Conservation (phyloP, 495 filamentous ascomycete genomes). For the Alectoria sarmentosa region DNA sequence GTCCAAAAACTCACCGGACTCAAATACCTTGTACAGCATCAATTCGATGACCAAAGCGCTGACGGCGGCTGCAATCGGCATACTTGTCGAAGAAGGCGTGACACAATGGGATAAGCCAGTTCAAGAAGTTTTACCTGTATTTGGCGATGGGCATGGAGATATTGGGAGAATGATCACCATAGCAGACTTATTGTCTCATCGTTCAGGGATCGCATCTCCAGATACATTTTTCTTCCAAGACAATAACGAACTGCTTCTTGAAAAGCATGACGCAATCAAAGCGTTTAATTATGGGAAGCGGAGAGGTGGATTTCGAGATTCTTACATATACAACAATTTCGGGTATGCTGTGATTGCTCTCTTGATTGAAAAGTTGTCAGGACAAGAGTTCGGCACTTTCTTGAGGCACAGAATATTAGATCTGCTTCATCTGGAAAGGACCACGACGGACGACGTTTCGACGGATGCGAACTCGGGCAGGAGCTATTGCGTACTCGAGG, state of each 20-base stretch:
- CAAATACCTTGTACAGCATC: conserved; percentile 33
- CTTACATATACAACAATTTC: conserved; percentile 28
- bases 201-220: conserved; percentile 6
- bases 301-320: conserved; percentile 9
- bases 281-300: conserved; percentile 11
- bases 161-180: conserved; percentile 6
- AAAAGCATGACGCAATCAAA: conserved; percentile 10
- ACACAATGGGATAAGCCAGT: conserved; percentile 27
- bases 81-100: conserved; percentile 30
- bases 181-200: conserved; percentile 5
- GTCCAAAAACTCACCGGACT: conserved; percentile 15
- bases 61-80: conserved; percentile 30
- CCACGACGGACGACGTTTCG: neutral
- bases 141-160: conserved; percentile 6
- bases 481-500: conserved; percentile 14
- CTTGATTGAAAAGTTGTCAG: conserved; percentile 24
- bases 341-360: conserved; percentile 25
- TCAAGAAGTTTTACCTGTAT: conserved; percentile 23
- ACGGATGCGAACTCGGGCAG: conserved; percentile 9
- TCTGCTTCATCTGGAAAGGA: conserved; percentile 9
- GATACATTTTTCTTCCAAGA: conserved; percentile 16
- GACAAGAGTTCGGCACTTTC: conserved; percentile 14
- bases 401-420: conserved; percentile 19
- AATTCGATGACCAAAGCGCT: conserved; percentile 37
- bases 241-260: conserved; percentile 10